Conservation (phyloP, 805 yeast species). For the Saturnispora sekii region DNA sequence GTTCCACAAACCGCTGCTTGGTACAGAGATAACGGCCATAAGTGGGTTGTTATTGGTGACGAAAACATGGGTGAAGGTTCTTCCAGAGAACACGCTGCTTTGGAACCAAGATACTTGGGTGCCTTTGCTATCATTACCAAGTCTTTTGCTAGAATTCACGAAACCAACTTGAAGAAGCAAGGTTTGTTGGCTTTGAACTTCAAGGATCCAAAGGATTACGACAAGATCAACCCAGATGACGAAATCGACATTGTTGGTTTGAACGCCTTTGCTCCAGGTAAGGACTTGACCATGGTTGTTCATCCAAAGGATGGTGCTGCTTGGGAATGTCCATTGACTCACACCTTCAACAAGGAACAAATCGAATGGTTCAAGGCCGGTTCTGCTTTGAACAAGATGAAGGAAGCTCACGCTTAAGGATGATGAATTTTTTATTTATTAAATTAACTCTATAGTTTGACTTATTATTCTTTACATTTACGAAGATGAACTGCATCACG, state of each 20-base stretch:
- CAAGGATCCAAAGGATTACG: slow-evolving; percentile 81
- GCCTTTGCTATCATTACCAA: slow-evolving; percentile 96
- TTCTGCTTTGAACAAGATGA: slow-evolving; percentile 94
- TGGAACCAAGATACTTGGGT: slow-evolving; percentile 98
- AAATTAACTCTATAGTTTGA: slow-evolving; percentile 6
- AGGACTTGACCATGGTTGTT: slow-evolving; percentile 70
- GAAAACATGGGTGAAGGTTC: slow-evolving; percentile 99
- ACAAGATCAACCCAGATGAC: slow-evolving; percentile 86
- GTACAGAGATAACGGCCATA: slow-evolving; percentile 87
- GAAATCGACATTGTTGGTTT: slow-evolving; percentile 81
- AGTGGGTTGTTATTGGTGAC: slow-evolving; percentile 97
- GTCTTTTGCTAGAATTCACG: slow-evolving; percentile 98
- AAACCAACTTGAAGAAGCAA: slow-evolving; percentile 98
- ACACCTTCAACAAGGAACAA: slow-evolving; percentile 94
- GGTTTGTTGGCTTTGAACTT: slow-evolving; percentile 97
- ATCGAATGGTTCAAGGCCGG: slow-evolving; percentile 99
- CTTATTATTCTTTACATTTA: slow-evolving; percentile 1
- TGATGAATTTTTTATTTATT: neutral
- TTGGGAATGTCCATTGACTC: slow-evolving; percentile 88
- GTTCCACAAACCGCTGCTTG: slow-evolving; percentile 95
- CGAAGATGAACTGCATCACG: no score
- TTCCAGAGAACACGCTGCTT: slow-evolving; percentile 99
- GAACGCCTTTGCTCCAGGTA: slow-evolving; percentile 84
- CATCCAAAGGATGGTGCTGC: slow-evolving; percentile 65
- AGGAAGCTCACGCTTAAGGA: slow-evolving; percentile 14